Evolutionary conservation across 129 eudicot genomes (phyloP), one percentile per base, ranked within the genome.

Genomic region (Solidago caesia): DNA sequence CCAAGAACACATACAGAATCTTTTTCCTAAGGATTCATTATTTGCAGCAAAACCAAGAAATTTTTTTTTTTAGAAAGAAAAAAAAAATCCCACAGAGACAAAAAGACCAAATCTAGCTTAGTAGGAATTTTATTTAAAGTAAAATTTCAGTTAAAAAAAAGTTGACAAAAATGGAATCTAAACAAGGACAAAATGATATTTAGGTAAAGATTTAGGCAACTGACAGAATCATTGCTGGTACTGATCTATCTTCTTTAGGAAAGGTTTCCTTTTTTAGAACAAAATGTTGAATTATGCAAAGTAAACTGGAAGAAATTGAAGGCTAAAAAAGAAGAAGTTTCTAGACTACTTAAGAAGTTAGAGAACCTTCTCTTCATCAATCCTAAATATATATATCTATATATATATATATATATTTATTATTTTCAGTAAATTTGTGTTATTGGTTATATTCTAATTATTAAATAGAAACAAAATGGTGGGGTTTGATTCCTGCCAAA

Each of bases 291-390:
- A 26, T 67, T 55, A 57, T 43, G 61, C 16, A 45, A 7, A 13
- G 26, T 53, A 67, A 67, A 58, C 12, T 26, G 21, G 55, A 48
- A 61, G 65, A 67, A 70, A 27, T 71, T 81, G 39, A 45, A 68
- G 56, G 47, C 49, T 43, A 48, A 49, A 68, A 69, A 65, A 76
- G 77, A 75, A 80, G 95, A 91, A 87, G 42, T 80, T 89, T 89
- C 90, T 80, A 84, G 96, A 87, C 43, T 48, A 44, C 69, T 65
- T 33, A 33, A 33, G 39, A 33, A 5, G 67, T 45, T 39, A 56
- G 80, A 25, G 75, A 77, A 75, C 82, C 82, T 63, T 74, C 80
- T 64, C 57, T 64, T 11, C 39, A 1, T 11, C 5, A 6, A 25
- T 59, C 4, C 0, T 59, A 33, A 33, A 16, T 63, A 10, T 5